Evolutionary conservation across 257 asterid species (phyloP).

Genomic region (Perilla frutescens): DNA sequence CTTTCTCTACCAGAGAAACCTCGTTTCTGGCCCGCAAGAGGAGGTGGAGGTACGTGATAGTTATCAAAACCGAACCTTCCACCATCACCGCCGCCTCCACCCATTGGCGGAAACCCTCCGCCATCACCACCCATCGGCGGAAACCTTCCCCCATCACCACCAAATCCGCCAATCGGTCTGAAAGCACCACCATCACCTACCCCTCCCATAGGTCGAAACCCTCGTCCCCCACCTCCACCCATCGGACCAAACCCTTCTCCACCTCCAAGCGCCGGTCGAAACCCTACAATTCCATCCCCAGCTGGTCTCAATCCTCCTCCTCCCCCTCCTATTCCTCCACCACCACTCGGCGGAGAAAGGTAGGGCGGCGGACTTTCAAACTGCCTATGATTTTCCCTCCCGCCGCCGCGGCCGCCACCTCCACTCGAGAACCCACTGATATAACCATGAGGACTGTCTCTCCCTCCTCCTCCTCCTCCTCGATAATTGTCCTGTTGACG

Average conservation of each 20-base stretch:
- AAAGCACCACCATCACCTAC: constrained; percentile 37
- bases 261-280: constrained; percentile 32
- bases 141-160: constrained; percentile 37
- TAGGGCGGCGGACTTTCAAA: constrained; percentile 58
- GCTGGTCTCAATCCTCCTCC: constrained; percentile 45
- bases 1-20: constrained; percentile 59
- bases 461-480: constrained; percentile 42
- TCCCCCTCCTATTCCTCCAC: constrained; percentile 39
- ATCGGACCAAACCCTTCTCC: constrained; percentile 44
- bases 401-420: constrained; percentile 42
- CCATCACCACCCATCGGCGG: constrained; percentile 32
- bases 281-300: constrained; percentile 46
- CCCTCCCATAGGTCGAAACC: constrained; percentile 43
- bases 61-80: constrained; percentile 49
- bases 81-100: constrained; percentile 40
- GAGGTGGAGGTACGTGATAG: constrained; percentile 50
- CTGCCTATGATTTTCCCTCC: constrained; percentile 51
- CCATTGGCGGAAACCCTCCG: constrained; percentile 43
- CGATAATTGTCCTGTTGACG: constrained; percentile 44
- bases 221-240: constrained; percentile 43
- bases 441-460: constrained; percentile 38
- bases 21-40: constrained; percentile 78
- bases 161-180: constrained; percentile 30
- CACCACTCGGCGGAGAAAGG: constrained; percentile 47
- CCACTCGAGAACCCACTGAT: constrained; percentile 41